Base-by-base conservation (phyloP, 352 stramenopile genomes). In the Globisporangium takayamanum region DNA sequence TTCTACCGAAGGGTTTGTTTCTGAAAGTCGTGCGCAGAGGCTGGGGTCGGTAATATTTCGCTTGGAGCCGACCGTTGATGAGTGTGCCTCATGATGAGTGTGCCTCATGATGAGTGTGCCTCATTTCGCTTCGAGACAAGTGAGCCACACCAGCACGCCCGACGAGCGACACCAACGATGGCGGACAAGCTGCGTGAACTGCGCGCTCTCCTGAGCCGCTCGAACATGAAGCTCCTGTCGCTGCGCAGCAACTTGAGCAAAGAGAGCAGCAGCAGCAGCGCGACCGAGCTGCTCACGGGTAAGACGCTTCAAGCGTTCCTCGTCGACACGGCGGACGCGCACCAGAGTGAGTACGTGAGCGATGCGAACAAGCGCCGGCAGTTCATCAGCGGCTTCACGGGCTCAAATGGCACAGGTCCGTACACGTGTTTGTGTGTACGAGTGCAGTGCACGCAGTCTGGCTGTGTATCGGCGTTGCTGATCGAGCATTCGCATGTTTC, bases 311-410 rank as follows among this genome's bases (percentile, higher is more conserved):
- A 91, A 55, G 95, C 92, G 25, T 98, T 98, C 61, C 59, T 99
- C 1, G 79, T 99, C 56, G 95, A 97, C 53, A 97, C 89, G 18
- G 95, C 97, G 48, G 97, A 99, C 79, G 95, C 97, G 53, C 97
- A 99, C 77, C 87, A 99, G 61, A 98, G 91, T 66, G 97, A 99
- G 78, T 99, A 99, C 70, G 90, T 98, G 51, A 94, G 96, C 39
- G 83, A 92, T 36, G 88, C 87, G 41, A 98, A 99, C 78, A 97
- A 97, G 78, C 84, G 97, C 20, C 84, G 97, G 51, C 87, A 85
- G 67, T 99, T 97, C 70, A 70, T 99, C 48, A 97, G 89, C 15
- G 90, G 89, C 42, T 99, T 99, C 76, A 96, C 96, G 53, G 97
- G 97, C 15, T 98, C 88, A 48, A 98, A 95, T 20, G 97, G 97